Base-by-base conservation (phyloP, 2,329 filamentous ascomycete species). In the Colletotrichum sp. region DNA sequence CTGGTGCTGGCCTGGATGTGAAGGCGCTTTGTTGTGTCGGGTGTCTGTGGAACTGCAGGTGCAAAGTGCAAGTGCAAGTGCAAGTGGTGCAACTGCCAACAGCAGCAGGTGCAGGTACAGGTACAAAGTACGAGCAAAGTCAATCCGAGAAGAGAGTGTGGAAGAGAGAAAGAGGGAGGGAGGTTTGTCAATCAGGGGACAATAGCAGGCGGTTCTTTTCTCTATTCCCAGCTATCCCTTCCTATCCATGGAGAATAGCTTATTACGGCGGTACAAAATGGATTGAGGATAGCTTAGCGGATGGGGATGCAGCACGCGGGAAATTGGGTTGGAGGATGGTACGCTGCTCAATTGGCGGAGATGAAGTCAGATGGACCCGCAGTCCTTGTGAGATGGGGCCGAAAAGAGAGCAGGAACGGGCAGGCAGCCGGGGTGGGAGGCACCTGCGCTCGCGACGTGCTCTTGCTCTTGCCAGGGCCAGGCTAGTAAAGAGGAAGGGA, bases 321-420 rank as follows among this genome's bases (percentile, higher is more conserved):
- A 74, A 74, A 74, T 74, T 74, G 69, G 69, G 63, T 55, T 69
- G 51, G 65, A 38, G 54, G 54, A 69, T 34, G 31, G 38, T 54
- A 58, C 38, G 24, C 55, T 61, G 47, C 65, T 69, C 72, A 57
- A 72, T 74, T 69, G 69, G 72, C 72, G 21, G 59, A 74, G 58
- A 69, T 64, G 58, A 61, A 69, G 58, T 69, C 69, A 69, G 69
- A 74, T 55, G 71, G 72, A 64, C 33, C 43, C 43, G 43, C 43
- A 47, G 43, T 11, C n/a, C 43, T 21, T 18, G 51, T 16, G 24
- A n/a, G 34, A 66, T 54, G 38, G 43, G 63, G 29, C 63, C 43
- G 16, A 47, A 31, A 36, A 64, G 43, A 73, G 64, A 70, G 59
- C 12, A 70, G 67, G 57, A 69, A 62, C 65, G 34, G 24, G 59